Evolutionary conservation across 306 rosid species (phyloP), one percentile per base, ranked within the genome.

Genomic region (Senna tora): DNA sequence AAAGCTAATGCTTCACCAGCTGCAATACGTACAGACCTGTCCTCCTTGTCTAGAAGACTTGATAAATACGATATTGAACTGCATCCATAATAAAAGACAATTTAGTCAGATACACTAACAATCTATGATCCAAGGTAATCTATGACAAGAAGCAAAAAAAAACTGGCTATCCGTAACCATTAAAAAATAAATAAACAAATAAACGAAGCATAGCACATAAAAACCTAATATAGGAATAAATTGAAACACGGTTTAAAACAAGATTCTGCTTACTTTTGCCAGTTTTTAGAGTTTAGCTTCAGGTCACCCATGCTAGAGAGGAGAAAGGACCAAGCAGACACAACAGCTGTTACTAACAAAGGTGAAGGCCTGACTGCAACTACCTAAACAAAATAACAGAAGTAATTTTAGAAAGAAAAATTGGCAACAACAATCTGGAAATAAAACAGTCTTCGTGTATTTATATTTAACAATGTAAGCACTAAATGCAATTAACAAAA

Each of bases 1-100:
- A 88, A 72, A 61, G 93, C 93, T 77, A 90, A 82, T 1, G 96
- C 96, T 79, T 90, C 89, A 20, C 96, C 96, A 58, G 93, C 88
- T 59, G 91, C 90, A 52, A 90, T 90, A 33, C 96, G 87, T 6
- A 90, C 72, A 25, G 91, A 74, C 20, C 93, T 85, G 45, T 90
- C 96, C 51, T 88, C 91, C 78, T 88, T 90, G 64, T 90, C 91
- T 46, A 90, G 84, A 56, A 90, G 90, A 71, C 85, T 73, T 9
- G 96, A 90, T 68, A 90, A 77, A 76, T 79, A 90, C 41, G 90
- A 45, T 58, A 88, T 85, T 75, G 91, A 84, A 74, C 93, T 88
- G 86, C 82, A 85, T 50, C 57, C 63, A 79, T 42, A 47, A 12
- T 33, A 51, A 75, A 73, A 49, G 5, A 5, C 0, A 46, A 46